Conservation (phyloP, 2,329 filamentous ascomycete species). For the Dactylonectria macrodidyma region DNA sequence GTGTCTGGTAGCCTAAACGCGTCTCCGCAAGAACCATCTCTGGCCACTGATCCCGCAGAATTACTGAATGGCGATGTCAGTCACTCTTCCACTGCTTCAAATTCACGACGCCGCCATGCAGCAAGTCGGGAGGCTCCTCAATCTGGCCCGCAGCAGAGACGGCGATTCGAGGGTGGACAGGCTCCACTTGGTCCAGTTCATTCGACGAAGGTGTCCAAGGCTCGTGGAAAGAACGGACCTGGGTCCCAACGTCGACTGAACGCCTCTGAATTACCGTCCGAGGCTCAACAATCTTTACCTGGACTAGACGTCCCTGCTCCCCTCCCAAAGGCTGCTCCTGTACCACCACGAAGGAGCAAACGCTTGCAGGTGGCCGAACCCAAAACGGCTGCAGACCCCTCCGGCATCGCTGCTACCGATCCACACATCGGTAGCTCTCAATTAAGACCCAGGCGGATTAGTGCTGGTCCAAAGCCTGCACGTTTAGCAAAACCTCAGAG, state of each 20-base stretch:
- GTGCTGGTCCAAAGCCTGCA: neutral
- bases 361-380: neutral
- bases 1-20: no score
- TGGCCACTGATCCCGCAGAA: no score
- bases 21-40: no score
- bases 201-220: neutral
- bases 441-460: neutral
- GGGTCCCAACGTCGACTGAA: neutral
- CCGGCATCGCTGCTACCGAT: no score
- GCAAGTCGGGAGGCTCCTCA: no score
- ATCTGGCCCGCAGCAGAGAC: neutral
- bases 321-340: neutral
- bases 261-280: neutral
- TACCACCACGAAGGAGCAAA: constrained; percentile 1
- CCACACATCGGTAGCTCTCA: neutral
- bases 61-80: no score
- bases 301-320: no score
- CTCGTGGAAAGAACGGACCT: neutral
- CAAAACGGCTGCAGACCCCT: neutral
- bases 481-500: neutral
- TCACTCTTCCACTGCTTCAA: no score
- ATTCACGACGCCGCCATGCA: no score
- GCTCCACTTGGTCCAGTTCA: neutral
- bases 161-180: neutral
- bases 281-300: no score